Base-by-base conservation (phyloP, 108 stramenopile genomes). In the Nitzschia sp. region DNA sequence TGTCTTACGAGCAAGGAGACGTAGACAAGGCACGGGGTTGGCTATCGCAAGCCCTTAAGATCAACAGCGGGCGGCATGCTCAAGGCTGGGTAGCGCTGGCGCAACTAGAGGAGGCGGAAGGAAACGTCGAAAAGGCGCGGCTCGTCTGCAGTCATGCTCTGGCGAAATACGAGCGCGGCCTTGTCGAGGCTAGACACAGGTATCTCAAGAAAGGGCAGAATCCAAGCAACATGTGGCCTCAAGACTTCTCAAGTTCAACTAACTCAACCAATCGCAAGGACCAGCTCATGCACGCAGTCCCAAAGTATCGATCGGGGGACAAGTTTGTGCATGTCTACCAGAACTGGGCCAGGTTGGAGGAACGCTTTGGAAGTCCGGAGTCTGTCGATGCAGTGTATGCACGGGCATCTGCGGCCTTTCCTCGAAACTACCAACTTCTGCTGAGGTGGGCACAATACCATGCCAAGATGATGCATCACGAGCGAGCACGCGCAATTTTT, bases 281-380 rank as follows among this genome's bases (percentile, higher is more conserved):
- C 9, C 35, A 31, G 4, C 48, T 72, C 36, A 32, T 75, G 53
- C 13, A 64, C 36, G 24, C 53, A 17, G 68, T 80, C 19, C 74
- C 74, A 34, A 66, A 46, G 27, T 85, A 83, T 56, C 82, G 86
- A 31, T 77, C 83, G 19, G 89, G 89, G 15, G 89, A 93, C 68
- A 87, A 87, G 56, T 93, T 90, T 75, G 56, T 89, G 31, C 69
- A 80, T 51, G 86, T 93, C 15, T 91, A 84, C 70, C 75, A 78
- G 15, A 86, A 85, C 38, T 93, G 89, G 89, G 83, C 83, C 26
- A 76, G 88, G 9, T 68, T 93, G 64, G 92, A 93, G 67, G 81
- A 87, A 68, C 75, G 74, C 18, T 70, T 89, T 65, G 89, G 89
- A 13, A 82, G 60, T 11, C 69, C 63, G 28, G 85, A 85, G 27